A percentile compares a stretch with the other conserved stretches of the same genome.
These are phyloP conservation scores for Macaranga tanarius DNA, from an alignment of 441 rosid genomes.

Conservation along the genomic window DNA sequence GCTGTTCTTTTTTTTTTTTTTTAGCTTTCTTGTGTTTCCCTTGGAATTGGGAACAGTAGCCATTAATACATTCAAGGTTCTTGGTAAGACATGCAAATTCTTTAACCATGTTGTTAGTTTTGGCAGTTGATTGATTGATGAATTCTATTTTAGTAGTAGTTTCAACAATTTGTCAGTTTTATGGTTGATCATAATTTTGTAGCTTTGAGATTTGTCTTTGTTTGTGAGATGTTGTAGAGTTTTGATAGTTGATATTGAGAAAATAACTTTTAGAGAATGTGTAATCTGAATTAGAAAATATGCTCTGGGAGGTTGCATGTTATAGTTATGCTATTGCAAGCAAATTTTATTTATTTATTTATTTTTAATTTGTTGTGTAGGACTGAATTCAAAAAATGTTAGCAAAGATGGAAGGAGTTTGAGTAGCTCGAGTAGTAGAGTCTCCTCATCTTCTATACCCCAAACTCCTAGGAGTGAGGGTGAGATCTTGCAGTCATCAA, in stretches of 20 bases:
- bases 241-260: not conserved
- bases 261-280: not conserved
- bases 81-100: not conserved
- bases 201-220: not conserved
- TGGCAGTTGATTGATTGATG: not conserved
- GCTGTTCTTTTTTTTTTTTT: not conserved
- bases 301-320: not conserved
- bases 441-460: slow-evolving; percentile 46
- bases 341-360: not conserved
- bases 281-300: not conserved
- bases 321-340: not conserved
- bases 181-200: not conserved
- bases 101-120: not conserved
- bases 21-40: not conserved
- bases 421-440: slow-evolving; percentile 52
- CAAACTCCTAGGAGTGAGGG: slow-evolving; percentile 60
- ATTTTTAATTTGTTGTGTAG: not conserved
- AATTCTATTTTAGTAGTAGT: not conserved
- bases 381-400: slow-evolving; percentile 17
- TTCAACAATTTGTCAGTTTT: not conserved
- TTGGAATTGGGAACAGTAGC: too few species aligned
- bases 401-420: slow-evolving; percentile 13
- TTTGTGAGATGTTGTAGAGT: not conserved
- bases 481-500: slow-evolving; percentile 70
- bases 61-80: not conserved